Percentiles rank a stretch among this genome's conserved stretches.
Evolutionary conservation across 495 filamentous ascomycete genomes (phyloP).

Genomic region (Annulohypoxylon bovei): DNA sequence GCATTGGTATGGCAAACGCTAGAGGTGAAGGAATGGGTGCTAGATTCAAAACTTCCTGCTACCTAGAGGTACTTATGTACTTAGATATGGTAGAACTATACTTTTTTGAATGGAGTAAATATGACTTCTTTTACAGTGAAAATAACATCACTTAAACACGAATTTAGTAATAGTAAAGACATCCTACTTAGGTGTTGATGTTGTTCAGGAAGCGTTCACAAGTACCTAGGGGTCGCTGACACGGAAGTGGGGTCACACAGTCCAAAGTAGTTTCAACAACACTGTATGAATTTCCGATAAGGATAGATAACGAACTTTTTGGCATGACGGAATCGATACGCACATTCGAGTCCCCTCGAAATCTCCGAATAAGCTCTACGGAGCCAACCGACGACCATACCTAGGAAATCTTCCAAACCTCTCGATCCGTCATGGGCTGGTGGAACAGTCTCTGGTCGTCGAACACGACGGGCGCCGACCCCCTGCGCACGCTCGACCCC

Average conservation of each 20-base stretch:
- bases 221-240: neutral
- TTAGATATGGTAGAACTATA: too few species aligned
- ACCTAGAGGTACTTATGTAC: too few species aligned
- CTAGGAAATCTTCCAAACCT: neutral
- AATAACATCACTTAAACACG: too few species aligned
- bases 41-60: too few species aligned
- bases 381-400: neutral
- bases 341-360: constrained; percentile 1
- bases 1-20: too few species aligned
- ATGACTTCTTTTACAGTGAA: too few species aligned
- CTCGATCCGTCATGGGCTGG: constrained; percentile 71
- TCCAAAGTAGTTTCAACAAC: too few species aligned
- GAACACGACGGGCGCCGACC: constrained; percentile 66
- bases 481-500: constrained; percentile 84
- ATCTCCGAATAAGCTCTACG: constrained; percentile 1
- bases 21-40: too few species aligned
- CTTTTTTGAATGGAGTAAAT: too few species aligned
- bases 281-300: neutral
- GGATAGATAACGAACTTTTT: constrained; percentile 40
- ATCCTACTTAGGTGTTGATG: too few species aligned
- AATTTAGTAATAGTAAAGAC: too few species aligned
- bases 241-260: neutral
- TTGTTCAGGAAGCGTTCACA: too few species aligned
- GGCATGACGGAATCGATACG: constrained; percentile 3
- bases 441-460: constrained; percentile 60